Evolutionary conservation across 352 stramenopile species (phyloP).

Genomic region (Globisporangium polare): DNA sequence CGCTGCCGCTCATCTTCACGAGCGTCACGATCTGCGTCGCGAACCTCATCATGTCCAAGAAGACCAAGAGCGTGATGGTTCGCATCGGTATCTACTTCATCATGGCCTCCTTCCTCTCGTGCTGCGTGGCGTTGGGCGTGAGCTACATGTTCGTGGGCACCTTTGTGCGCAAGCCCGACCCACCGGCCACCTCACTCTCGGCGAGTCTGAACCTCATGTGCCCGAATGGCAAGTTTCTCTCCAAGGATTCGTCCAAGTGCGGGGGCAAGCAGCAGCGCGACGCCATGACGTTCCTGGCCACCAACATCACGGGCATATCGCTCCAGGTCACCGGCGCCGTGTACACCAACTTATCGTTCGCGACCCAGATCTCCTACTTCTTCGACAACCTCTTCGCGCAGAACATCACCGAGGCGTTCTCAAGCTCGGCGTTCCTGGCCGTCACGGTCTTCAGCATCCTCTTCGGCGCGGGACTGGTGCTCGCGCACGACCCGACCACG

Average conservation of each 20-base stretch:
- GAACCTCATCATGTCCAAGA: conserved; percentile 50
- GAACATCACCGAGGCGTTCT: conserved; percentile 57
- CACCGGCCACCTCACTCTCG: conserved; percentile 11
- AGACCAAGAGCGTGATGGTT: conserved; percentile 40
- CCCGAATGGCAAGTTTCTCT: conserved; percentile 47
- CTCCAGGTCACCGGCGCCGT: conserved; percentile 28
- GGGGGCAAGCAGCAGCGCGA: conserved; percentile 24
- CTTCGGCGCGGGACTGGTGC: conserved; percentile 41
- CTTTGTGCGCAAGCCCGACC: conserved; percentile 20
- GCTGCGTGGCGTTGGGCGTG: conserved; percentile 31
- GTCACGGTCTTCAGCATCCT: conserved; percentile 58
- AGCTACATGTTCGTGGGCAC: conserved; percentile 28
- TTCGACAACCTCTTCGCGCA: conserved; percentile 47
- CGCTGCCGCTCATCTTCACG: conserved; percentile 68
- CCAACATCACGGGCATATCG: conserved; percentile 50
- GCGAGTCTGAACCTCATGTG: conserved; percentile 45
- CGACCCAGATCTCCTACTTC: conserved; percentile 47
- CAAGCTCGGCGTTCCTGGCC: conserved; percentile 36
- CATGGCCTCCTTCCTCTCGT: conserved; percentile 34
- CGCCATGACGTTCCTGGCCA: conserved; percentile 27
- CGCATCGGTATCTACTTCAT: conserved; percentile 48
- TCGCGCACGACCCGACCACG: conserved; percentile 37
- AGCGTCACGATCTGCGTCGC: conserved; percentile 56
- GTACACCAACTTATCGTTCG: conserved; percentile 32
- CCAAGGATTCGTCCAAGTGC: conserved; percentile 19